Evolutionary conservation across 352 stramenopile species (phyloP).

Genomic region (Phytopythium oedochilum): DNA sequence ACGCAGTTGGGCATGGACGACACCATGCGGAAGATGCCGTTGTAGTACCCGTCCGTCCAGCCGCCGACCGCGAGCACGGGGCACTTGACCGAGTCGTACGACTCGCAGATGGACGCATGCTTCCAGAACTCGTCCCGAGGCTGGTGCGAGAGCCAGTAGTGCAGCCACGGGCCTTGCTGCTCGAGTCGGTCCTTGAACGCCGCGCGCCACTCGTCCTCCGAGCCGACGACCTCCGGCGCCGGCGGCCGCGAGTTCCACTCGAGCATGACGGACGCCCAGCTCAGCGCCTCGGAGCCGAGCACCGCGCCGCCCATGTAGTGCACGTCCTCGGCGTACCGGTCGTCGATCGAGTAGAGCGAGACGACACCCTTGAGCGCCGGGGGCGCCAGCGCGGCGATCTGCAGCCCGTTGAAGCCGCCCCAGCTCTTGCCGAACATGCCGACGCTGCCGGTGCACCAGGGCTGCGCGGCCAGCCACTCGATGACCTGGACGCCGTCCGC

Average conservation of each 20-base stretch:
- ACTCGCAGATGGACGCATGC: slow-evolving; percentile 40
- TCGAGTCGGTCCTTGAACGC: slow-evolving; percentile 30
- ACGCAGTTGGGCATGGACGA: slow-evolving; percentile 24
- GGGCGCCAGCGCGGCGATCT: slow-evolving; percentile 33
- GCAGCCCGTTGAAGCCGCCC: slow-evolving; percentile 46
- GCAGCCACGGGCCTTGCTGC: slow-evolving; percentile 36
- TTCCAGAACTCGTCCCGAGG: slow-evolving; percentile 39
- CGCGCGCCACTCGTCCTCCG: slow-evolving; percentile 20
- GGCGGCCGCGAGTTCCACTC: slow-evolving; percentile 36
- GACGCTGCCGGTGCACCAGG: slow-evolving; percentile 36
- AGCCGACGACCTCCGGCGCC: slow-evolving; percentile 26
- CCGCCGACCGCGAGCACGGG: slow-evolving; percentile 38
- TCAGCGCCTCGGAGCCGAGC: slow-evolving; percentile 41
- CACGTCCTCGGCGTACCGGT: slow-evolving; percentile 46
- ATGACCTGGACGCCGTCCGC: slow-evolving; percentile 40
- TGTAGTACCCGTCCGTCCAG: slow-evolving; percentile 50
- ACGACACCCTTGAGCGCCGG: slow-evolving; percentile 35
- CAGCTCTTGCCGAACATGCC: slow-evolving; percentile 52
- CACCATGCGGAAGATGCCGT: slow-evolving; percentile 41
- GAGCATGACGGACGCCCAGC: slow-evolving; percentile 49
- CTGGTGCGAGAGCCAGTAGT: slow-evolving; percentile 44
- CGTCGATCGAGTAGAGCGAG: slow-evolving; percentile 52
- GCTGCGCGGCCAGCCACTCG: slow-evolving; percentile 33
- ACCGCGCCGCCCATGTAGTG: slow-evolving; percentile 43
- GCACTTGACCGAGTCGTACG: slow-evolving; percentile 26